These are phyloP conservation scores for Taphrina confusa DNA, from an alignment of 1,139 yeast species.

Conservation along the genomic window DNA sequence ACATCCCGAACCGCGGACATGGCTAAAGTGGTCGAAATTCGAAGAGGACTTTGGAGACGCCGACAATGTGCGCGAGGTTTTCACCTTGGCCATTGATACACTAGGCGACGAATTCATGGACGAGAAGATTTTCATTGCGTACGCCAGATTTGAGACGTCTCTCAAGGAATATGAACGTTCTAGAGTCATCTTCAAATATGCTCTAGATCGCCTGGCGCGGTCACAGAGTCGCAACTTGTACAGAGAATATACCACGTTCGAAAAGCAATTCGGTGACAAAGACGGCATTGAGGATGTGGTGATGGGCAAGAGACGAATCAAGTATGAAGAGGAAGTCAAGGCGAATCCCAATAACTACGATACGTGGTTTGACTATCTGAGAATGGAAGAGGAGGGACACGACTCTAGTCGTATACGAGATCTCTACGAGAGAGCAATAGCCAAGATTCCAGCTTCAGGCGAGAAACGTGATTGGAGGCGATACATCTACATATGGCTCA, in stretches of 20 bases:
- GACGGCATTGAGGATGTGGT: conserved; percentile 59
- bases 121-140: conserved; percentile 53
- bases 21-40: conserved; percentile 66
- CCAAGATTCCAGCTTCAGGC: conserved; percentile 48
- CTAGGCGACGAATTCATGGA: conserved; percentile 47
- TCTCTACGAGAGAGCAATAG: conserved; percentile 55
- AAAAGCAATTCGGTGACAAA: conserved; percentile 63
- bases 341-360: conserved; percentile 64
- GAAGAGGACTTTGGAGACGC: conserved; percentile 59
- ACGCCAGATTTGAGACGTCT: conserved; percentile 75
- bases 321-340: conserved; percentile 56
- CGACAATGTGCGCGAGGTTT: conserved; percentile 61
- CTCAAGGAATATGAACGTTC: conserved; percentile 68
- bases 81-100: conserved; percentile 65
- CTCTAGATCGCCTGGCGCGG: conserved; percentile 55
- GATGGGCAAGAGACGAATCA: conserved; percentile 55
- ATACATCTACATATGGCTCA: conserved; percentile 69
- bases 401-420: conserved; percentile 44
- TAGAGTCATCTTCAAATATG: conserved; percentile 59
- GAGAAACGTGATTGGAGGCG: conserved; percentile 60
- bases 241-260: conserved; percentile 59
- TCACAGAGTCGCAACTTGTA: conserved; percentile 51
- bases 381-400: conserved; percentile 50
- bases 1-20: conserved; percentile 59
- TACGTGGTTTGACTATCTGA: conserved; percentile 76